Conservation (phyloP, 176 grass and related monocot species). For the Olyra latifolia region DNA sequence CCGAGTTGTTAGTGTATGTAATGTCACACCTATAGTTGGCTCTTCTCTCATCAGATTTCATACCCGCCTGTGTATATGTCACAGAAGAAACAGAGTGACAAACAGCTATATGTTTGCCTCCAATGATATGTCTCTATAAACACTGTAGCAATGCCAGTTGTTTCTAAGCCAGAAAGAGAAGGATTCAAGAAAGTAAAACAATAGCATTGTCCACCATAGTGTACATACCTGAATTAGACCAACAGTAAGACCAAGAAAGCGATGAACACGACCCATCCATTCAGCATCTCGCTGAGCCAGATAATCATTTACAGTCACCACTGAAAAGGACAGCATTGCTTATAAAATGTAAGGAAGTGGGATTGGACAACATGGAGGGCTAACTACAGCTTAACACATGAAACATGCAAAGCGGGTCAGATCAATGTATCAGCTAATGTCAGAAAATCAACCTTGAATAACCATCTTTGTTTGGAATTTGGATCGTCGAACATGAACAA, state of each 20-base stretch:
- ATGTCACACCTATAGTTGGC: slow-evolving; percentile 83
- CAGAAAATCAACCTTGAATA: not conserved
- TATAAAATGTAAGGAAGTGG: slow-evolving; percentile 25
- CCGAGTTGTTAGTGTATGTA: slow-evolving; percentile 96
- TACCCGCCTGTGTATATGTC: slow-evolving; percentile 51
- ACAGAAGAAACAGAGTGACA: slow-evolving; percentile 37
- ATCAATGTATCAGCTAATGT: not conserved
- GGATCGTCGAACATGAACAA: not conserved
- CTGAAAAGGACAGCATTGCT: slow-evolving; percentile 36
- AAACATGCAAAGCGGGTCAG: not conserved
- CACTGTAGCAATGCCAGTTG: slow-evolving; percentile 22
- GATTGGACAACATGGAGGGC: not conserved
- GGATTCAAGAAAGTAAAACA: not conserved
- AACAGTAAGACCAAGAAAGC: slow-evolving; percentile 89
- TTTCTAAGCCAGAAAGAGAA: not conserved
- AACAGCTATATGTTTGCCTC: slow-evolving; percentile 22
- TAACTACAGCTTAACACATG: not conserved
- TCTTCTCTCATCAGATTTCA: slow-evolving; percentile 77
- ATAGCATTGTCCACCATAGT: not conserved
- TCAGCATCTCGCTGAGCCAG: slow-evolving; percentile 96
- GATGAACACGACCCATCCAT: slow-evolving; percentile 97
- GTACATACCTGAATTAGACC: slow-evolving; percentile 79
- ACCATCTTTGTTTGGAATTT: not conserved
- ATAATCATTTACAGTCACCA: slow-evolving; percentile 99
- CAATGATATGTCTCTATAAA: slow-evolving; percentile 10